Evolutionary conservation across 140 eudicot genomes (phyloP).

Genomic region (Cichorium intybus): DNA sequence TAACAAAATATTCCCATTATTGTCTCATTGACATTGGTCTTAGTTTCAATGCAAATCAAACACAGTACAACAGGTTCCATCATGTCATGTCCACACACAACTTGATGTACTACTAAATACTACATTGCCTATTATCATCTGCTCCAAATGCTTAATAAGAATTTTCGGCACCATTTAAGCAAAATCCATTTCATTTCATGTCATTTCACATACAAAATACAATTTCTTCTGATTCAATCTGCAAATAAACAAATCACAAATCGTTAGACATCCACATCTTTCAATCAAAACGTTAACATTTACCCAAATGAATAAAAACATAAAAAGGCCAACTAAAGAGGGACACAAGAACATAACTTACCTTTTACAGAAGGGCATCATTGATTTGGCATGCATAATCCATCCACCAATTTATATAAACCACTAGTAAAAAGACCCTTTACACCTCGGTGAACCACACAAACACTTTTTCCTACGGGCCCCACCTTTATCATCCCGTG

Average conservation of each 20-base stretch:
- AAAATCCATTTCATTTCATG: slow-evolving; percentile 20
- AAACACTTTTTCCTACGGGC: slow-evolving; percentile 33
- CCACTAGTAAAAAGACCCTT: slow-evolving; percentile 39
- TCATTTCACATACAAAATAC: slow-evolving; percentile 24
- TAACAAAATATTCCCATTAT: too few relatives aligned
- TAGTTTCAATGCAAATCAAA: too few relatives aligned
- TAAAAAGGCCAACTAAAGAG: too few relatives aligned
- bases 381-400: slow-evolving; percentile 22
- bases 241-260: slow-evolving; percentile 16
- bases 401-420: slow-evolving; percentile 3
- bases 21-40: too few relatives aligned
- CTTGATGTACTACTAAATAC: slow-evolving; percentile 21
- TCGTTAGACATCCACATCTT: background rate
- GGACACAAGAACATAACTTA: slow-evolving; percentile 11
- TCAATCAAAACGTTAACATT: slow-evolving; percentile 1
- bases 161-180: background rate
- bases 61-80: too few relatives aligned
- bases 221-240: slow-evolving; percentile 18
- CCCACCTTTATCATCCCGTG: slow-evolving; percentile 29
- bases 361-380: slow-evolving; percentile 19
- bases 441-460: slow-evolving; percentile 48
- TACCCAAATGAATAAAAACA: too few relatives aligned
- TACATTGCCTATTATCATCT: slow-evolving; percentile 20
- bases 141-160: slow-evolving; percentile 27
- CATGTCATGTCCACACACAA: slow-evolving; percentile 24